Base-by-base conservation (phyloP, 306 rosid genomes). In the Dalbergia cultrata region DNA sequence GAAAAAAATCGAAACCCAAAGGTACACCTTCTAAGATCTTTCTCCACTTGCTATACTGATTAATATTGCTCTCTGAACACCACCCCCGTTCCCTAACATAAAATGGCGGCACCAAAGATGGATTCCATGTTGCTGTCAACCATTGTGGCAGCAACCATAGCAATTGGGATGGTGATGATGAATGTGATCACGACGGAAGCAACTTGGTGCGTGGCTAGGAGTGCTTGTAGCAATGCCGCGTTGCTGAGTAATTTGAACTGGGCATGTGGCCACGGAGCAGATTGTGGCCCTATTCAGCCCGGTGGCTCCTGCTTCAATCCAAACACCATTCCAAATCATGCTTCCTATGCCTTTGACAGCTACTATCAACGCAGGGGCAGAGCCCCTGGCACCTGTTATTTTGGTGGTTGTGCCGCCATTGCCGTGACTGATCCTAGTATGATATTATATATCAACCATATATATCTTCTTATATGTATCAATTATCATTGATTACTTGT, bases 321-420 rank as follows among this genome's bases (percentile, higher is more conserved):
- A 0, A 91, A 93, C 84, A 88, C 94, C 65, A 77, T 93, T 47
- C 93, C 86, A 39, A 90, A 91, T 34, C 98, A 90, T 74, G 89
- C 98, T 68, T 91, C 98, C 4, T 93, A 91, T 74, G 98, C 97
- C 52, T 93, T 81, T 81, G 77, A 93, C 62, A 93, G 97, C 73
- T 91, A 50, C 83, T 93, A 80, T 67, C 91, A 88, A 16, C 85
- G 83, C 54, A 72, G 52, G 47, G 59, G 77, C 8, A 86, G 78
- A 86, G 89, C 86, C 43, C 89, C 90, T 5, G 89, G 90, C n/a
- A 59, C 90, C 3, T 93, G 97, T 22, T 81, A 75, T 86, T 91
- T 93, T 65, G 74, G 85, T 33, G 90, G 88, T 72, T 58, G 93
- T 2, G 90, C 92, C 78, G 89, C 92, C 82, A 72, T 91, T 70